Base-by-base conservation (phyloP, 768 basidiomycete genomes). In the Phanerochaete sordida region DNA sequence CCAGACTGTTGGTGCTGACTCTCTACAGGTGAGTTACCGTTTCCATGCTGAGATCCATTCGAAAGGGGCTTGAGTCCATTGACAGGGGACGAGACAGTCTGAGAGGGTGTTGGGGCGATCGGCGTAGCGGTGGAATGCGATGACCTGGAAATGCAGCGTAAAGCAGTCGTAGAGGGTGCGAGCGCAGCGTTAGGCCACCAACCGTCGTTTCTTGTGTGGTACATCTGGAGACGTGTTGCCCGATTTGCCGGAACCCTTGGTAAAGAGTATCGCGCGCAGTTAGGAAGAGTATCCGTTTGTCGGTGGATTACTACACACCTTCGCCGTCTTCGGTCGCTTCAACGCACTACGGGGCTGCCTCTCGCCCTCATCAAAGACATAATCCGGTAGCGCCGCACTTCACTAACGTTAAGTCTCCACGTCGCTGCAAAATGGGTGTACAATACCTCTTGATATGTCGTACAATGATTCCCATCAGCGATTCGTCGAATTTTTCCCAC, bases 401-500 rank as follows among this genome's bases (percentile, higher is more conserved):
- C 19, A 56, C 37, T 1, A 26, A 9, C 11, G 19, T 50, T 35
- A 58, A 47, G 28, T 19, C 35, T 6, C 23, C 11, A 26, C 2
- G 53, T 7, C 3, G 23, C 6, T 24, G 27, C 47, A 39, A 9
- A 39, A 12, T 2, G 6, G 23, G 16, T 33, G 4, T 9, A 53
- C 23, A 51, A 63, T 56, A 94, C 95, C 86, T 88, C 80, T 86
- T 97, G 70, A 98, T 93, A 71, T 98, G 90, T 51, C 93, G 87
- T 28, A 99, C 89, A 51, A 92, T 84, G 62, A 99, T 90, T 23
- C 95, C 94, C 97, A 99, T 99, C 57, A 84, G 86, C 15, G 84
- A 78, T 66, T 93, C 90, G 61, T 98, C 91, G 66, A 88, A 98
- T 70, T 91, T 89, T 70, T 98, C 96, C 95, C 97, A 98, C 77